Base-by-base conservation (phyloP, 257 asterid genomes). In the Plantago elongata region DNA sequence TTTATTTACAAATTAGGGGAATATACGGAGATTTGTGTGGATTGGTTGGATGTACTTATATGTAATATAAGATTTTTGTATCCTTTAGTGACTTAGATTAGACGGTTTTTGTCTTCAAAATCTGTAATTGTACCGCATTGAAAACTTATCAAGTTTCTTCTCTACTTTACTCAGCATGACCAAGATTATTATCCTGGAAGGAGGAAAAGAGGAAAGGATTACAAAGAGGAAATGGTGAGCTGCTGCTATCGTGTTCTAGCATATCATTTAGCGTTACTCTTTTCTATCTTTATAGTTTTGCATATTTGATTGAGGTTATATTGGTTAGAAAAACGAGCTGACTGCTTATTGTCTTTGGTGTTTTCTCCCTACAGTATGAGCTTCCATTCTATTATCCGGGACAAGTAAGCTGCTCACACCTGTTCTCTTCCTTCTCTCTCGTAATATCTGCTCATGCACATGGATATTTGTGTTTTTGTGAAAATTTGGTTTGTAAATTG, bases 111-210 rank as follows among this genome's bases (percentile, higher is more conserved):
- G 40, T 34, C 40, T 34, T 34, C 40, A 34, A 40, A 38, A 57
- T 43, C 46, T 27, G 50, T 64, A 11, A 51, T 51, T 34, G 27
- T 72, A 17, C 63, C 7, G 9, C 45, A 16, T 17, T 42, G 50
- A 62, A 59, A 47, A 51, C 61, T 80, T 14, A 74, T 22, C 9
- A 6, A 4, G 40, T 34, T 34, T 34, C 7, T 7, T 64, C 45
- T 69, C 43, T 61, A 57, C 52, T 54, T 40, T 47, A 4, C 76
- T 77, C 90, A 91, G 98, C 60, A 78, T 40, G 98, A 91, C 64
- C 98, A 91, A 71, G 98, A 91, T 78, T 84, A 86, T 81, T 87
- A 88, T 69, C 97, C 96, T 68, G 97, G 98, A 42, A 79, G 98
- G 79, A 81, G 98, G 73, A 91, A 91, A 76, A 78, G 97, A 71